A percentile compares a stretch with the other conserved stretches of the same genome.
phyloP scores from a whole-genome alignment of 2,329 filamentous ascomycete genomes.

The Ophiocordyceps camponoti-rufipedis region DNA sequence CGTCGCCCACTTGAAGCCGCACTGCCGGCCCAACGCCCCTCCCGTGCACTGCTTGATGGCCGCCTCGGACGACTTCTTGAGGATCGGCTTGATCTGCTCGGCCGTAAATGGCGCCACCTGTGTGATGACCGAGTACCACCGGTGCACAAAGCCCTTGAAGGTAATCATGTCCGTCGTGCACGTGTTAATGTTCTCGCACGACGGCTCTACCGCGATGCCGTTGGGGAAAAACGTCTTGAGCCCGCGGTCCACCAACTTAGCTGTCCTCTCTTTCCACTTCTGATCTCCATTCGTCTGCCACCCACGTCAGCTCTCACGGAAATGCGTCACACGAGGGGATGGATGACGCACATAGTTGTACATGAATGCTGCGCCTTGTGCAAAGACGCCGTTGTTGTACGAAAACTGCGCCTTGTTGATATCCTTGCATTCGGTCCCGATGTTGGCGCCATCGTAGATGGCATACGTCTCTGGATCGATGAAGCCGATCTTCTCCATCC shows the following conservation, averaged over 20 bases:
- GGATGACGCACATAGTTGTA: slow-evolving; percentile 37
- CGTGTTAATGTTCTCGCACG: slow-evolving; percentile 39
- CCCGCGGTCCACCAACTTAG: slow-evolving; percentile 33
- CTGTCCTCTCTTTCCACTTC: slow-evolving; percentile 36
- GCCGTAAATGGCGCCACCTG: slow-evolving; percentile 42
- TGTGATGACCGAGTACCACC: slow-evolving; percentile 43
- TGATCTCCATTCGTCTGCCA: slow-evolving; percentile 29
- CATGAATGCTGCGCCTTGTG: slow-evolving; percentile 48
- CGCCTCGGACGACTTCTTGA: slow-evolving; percentile 37
- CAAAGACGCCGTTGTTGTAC: slow-evolving; percentile 44
- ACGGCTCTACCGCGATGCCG: slow-evolving; percentile 43
- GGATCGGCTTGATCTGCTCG: slow-evolving; percentile 34
- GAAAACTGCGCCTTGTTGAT: slow-evolving; percentile 47
- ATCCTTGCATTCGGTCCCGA: slow-evolving; percentile 37
- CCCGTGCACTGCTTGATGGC: slow-evolving; percentile 46
- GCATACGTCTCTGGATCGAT: slow-evolving; percentile 41
- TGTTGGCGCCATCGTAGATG: slow-evolving; percentile 46
- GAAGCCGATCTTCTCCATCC: slow-evolving; percentile 34
- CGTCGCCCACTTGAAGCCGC: slow-evolving; percentile 44
- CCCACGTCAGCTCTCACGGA: slow-evolving; percentile 17
- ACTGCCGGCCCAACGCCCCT: slow-evolving; percentile 36
- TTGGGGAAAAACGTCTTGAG: slow-evolving; percentile 33
- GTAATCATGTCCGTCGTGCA: slow-evolving; percentile 57
- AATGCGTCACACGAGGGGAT: no score
- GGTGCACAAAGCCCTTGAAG: slow-evolving; percentile 55